Conservation (phyloP, 1,284 basidiomycete genomes). For the Ceratobasidium sp. region DNA sequence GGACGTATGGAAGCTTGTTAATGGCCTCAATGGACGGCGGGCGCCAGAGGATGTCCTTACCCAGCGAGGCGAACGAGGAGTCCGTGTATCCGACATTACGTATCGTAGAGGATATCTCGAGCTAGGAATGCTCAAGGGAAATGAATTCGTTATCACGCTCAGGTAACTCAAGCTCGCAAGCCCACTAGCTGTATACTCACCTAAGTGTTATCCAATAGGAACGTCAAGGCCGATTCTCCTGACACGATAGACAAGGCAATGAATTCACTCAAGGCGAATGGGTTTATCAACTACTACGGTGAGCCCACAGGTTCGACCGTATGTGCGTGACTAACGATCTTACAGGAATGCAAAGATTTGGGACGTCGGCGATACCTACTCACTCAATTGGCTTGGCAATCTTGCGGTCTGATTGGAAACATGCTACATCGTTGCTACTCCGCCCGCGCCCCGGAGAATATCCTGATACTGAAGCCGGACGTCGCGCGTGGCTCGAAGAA, state of each 20-base stretch:
- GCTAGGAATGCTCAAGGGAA: constrained; percentile 95
- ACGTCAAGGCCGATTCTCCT: constrained; percentile 79
- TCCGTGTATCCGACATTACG: constrained; percentile 88
- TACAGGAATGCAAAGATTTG: constrained; percentile 97
- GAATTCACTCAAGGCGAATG: constrained; percentile 82
- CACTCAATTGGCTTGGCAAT: constrained; percentile 91
- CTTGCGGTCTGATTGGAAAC: constrained; percentile 89
- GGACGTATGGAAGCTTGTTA: constrained; percentile 85
- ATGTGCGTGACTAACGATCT: constrained; percentile 4
- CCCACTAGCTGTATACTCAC: constrained; percentile 16
- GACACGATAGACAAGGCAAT: constrained; percentile 82
- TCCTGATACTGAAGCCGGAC: constrained; percentile 82
- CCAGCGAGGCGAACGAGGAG: constrained; percentile 88
- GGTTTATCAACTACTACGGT: constrained; percentile 99
- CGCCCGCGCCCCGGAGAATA: constrained; percentile 88
- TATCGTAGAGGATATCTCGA: constrained; percentile 88
- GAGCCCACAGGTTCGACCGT: constrained; percentile 12
- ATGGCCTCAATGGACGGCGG: constrained; percentile 73
- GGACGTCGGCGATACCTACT: constrained; percentile 95
- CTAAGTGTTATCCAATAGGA: constrained; percentile 64
- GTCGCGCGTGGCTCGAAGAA: constrained; percentile 86
- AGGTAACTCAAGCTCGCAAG: constrained; percentile 67
- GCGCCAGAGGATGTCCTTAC: constrained; percentile 70
- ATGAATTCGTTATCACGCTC: constrained; percentile 94
- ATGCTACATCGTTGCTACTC: constrained; percentile 86